Evolutionary conservation across 768 basidiomycete species (phyloP).

Genomic region (Suillus lakei): DNA sequence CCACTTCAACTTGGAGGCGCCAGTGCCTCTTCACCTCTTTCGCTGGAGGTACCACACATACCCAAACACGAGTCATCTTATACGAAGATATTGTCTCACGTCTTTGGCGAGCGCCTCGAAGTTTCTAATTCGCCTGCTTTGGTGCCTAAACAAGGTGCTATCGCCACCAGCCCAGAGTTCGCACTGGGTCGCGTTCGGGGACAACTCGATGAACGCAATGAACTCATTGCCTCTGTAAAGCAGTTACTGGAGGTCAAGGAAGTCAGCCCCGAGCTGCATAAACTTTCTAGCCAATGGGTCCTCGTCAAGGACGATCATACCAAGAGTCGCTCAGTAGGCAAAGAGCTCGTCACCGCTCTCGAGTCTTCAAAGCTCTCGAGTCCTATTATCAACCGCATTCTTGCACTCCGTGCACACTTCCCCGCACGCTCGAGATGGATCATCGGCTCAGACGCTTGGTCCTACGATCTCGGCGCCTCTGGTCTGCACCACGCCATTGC

Average conservation of each 20-base stretch:
- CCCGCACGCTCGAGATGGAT: conserved; percentile 87
- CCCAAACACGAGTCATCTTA: conserved; percentile 93
- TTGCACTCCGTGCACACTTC: conserved; percentile 66
- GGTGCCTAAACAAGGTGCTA: conserved; percentile 67
- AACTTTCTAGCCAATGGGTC: conserved; percentile 80
- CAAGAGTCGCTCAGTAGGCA: conserved; percentile 64
- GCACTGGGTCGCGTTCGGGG: conserved; percentile 91
- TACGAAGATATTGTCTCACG: conserved; percentile 81
- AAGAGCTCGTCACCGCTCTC: conserved; percentile 57
- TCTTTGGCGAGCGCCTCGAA: conserved; percentile 81
- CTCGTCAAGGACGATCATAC: conserved; percentile 70
- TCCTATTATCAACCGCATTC: conserved; percentile 57
- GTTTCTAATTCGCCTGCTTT: conserved; percentile 84
- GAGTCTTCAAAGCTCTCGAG: conserved; percentile 44
- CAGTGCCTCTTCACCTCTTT: conserved; percentile 28
- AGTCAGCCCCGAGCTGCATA: conserved; percentile 62
- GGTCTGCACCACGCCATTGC: conserved; percentile 95
- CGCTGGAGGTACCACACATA: conserved; percentile 54
- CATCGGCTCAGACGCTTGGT: conserved; percentile 97
- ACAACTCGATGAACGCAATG: conserved; percentile 73
- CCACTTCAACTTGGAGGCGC: conserved; percentile 55
- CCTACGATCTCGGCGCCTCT: conserved; percentile 94
- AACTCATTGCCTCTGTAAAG: conserved; percentile 67
- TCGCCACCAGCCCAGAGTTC: conserved; percentile 92
- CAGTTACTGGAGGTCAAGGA: conserved; percentile 60